A percentile compares a stretch with the other conserved stretches of the same genome.
Conservation (phyloP, 805 yeast genomes). For the Kockiozyma suomiensis region DNA sequence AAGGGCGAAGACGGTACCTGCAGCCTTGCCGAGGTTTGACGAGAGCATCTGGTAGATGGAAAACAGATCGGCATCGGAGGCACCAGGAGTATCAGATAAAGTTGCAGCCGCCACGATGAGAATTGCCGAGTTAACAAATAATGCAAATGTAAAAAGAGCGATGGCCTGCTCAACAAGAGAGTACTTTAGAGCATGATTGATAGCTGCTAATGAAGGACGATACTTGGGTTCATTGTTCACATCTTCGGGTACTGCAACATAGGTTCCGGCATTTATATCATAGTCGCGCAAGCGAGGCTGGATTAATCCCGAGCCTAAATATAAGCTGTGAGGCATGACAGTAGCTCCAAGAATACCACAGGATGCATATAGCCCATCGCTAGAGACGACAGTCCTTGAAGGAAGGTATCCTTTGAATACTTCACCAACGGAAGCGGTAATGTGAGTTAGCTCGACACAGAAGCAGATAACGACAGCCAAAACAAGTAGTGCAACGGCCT, state of each 20-base stretch:
- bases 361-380: conserved; percentile 72
- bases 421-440: conserved; percentile 55
- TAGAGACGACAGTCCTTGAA: conserved; percentile 51
- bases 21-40: conserved; percentile 64
- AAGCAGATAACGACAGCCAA: conserved; percentile 84
- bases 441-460: conserved; percentile 71
- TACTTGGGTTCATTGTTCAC: conserved; percentile 45
- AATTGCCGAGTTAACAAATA: conserved; percentile 84
- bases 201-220: conserved; percentile 72
- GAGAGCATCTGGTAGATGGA: conserved; percentile 70
- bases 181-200: conserved; percentile 69
- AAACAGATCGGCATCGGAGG: conserved; percentile 74
- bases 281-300: conserved; percentile 80
- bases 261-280: conserved; percentile 70
- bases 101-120: conserved; percentile 84
- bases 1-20: conserved; percentile 81
- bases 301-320: conserved; percentile 85
- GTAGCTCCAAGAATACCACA: conserved; percentile 92
- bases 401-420: conserved; percentile 73
- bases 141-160: conserved; percentile 76
- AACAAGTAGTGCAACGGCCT: conserved; percentile 75
- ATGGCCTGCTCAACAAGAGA: conserved; percentile 71
- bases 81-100: conserved; percentile 65
- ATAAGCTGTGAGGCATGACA: conserved; percentile 92
- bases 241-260: conserved; percentile 44